Percentiles rank a stretch among this genome's conserved stretches.
These are phyloP conservation scores for Aspergillus conjunctus DNA, from an alignment of 495 filamentous ascomycete genomes.

Conservation along the genomic window DNA sequence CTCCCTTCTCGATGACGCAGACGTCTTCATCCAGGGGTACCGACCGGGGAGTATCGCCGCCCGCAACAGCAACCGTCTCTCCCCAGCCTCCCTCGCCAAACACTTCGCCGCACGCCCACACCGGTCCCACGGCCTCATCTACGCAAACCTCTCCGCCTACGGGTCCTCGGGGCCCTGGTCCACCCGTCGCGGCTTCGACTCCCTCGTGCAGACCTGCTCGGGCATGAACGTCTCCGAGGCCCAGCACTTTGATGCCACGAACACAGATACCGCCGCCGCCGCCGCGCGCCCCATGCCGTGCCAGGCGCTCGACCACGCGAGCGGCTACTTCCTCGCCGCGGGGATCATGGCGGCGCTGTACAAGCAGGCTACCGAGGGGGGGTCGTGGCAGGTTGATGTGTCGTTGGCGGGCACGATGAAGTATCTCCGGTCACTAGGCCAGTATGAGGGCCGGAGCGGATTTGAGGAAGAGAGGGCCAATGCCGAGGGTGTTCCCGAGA, in stretches of 20 bases:
- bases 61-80: slow-evolving; percentile 59
- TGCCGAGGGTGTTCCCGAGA: slow-evolving; percentile 21
- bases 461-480: slow-evolving; percentile 18
- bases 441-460: slow-evolving; percentile 21
- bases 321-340: slow-evolving; percentile 57
- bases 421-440: slow-evolving; percentile 31
- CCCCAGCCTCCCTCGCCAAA: slow-evolving; percentile 23
- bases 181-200: slow-evolving; percentile 43
- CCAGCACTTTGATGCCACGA: slow-evolving; percentile 33
- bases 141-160: slow-evolving; percentile 64
- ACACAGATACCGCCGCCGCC: slow-evolving; percentile 51
- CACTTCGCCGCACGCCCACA: slow-evolving; percentile 22
- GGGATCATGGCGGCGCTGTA: slow-evolving; percentile 57
- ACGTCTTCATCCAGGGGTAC: slow-evolving; percentile 58
- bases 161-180: slow-evolving; percentile 40
- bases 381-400: slow-evolving; percentile 59
- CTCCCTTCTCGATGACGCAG: slow-evolving; percentile 49
- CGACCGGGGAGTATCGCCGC: slow-evolving; percentile 56
- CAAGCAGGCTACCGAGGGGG: slow-evolving; percentile 55
- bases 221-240: slow-evolving; percentile 53
- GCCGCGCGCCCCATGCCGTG: slow-evolving; percentile 62
- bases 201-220: slow-evolving; percentile 50
- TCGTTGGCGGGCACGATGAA: slow-evolving; percentile 38
- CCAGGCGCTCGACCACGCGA: slow-evolving; percentile 61
- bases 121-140: slow-evolving; percentile 53